These are phyloP conservation scores for Arachis monticola DNA, from an alignment of 331 rosid species.

Conservation along the genomic window DNA sequence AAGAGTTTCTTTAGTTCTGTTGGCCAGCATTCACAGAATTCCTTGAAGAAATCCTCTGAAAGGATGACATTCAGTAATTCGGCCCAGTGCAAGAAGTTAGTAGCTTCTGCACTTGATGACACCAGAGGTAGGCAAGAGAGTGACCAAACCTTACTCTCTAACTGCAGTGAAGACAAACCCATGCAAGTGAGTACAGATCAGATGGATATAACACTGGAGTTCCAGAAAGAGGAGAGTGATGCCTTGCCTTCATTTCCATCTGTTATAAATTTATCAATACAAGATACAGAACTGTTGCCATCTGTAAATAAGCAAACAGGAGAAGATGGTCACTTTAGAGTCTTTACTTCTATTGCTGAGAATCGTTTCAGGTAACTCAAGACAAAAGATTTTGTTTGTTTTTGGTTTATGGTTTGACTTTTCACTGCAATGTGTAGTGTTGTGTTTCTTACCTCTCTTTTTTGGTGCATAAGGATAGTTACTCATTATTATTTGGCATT, in stretches of 20 bases:
- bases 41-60: constrained; percentile 56
- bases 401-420: constrained; percentile 22
- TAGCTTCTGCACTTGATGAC: constrained; percentile 77
- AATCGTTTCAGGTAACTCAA: constrained; percentile 83
- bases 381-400: background rate
- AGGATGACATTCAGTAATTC: constrained; percentile 55
- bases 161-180: constrained; percentile 37
- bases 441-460: no score
- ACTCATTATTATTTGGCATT: no score
- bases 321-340: constrained; percentile 54
- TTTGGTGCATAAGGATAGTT: no score
- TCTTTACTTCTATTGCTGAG: constrained; percentile 58
- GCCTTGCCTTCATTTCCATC: constrained; percentile 59
- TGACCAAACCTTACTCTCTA: constrained; percentile 52
- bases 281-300: constrained; percentile 49
- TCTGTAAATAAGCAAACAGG: constrained; percentile 41
- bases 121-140: constrained; percentile 45
- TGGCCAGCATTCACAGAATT: constrained; percentile 58
- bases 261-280: constrained; percentile 62
- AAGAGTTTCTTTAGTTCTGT: constrained; percentile 52
- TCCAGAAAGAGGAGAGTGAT: constrained; percentile 54
- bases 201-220: constrained; percentile 72
- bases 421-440: constrained; percentile 8
- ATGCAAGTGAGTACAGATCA: constrained; percentile 43
- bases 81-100: constrained; percentile 59